A percentile compares a stretch with the other conserved stretches of the same genome.
Evolutionary conservation across 2,329 filamentous ascomycete genomes (phyloP).

Genomic region (Cytospora piceae): DNA sequence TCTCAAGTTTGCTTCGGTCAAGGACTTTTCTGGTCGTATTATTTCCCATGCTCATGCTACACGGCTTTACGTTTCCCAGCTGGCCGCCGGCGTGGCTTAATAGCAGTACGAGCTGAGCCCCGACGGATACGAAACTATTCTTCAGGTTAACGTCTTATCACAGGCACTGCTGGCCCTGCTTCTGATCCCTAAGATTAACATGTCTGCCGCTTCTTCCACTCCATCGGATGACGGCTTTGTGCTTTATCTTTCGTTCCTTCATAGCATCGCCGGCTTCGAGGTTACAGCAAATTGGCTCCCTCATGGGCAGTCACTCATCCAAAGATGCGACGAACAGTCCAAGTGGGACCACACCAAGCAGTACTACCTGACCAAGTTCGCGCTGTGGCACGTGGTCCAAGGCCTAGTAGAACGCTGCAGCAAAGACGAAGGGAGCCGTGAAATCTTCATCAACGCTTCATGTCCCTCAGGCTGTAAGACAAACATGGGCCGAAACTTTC

Average conservation of each 20-base stretch:
- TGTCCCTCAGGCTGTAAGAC: conserved; percentile 50
- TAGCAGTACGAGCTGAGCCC: conserved; percentile 41
- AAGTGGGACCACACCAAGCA: conserved; percentile 32
- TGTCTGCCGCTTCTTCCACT: conserved; percentile 36
- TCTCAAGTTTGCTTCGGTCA: conserved; percentile 50
- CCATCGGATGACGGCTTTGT: conserved; percentile 32
- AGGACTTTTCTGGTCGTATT: conserved; percentile 45
- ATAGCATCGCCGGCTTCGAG: conserved; percentile 33
- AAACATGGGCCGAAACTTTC: conserved; percentile 44
- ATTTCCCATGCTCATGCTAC: conserved; percentile 38
- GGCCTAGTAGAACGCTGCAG: conserved; percentile 40
- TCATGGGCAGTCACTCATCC: conserved; percentile 28
- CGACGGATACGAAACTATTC: conserved; percentile 52
- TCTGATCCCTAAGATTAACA: conserved; percentile 51
- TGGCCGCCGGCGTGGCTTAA: conserved; percentile 50
- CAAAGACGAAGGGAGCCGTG: conserved; percentile 29
- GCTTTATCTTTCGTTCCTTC: conserved; percentile 48
- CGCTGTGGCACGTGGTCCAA: conserved; percentile 44
- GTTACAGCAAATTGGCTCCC: conserved; percentile 30
- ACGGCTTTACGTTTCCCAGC: conserved; percentile 42
- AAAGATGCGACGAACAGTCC: conserved; percentile 29
- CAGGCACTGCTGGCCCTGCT: conserved; percentile 57
- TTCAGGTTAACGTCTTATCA: conserved; percentile 63
- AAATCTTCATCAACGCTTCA: conserved; percentile 47
- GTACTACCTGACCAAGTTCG: conserved; percentile 39